These are phyloP conservation scores for Rhodofomes roseus DNA, from an alignment of 1,284 basidiomycete genomes.

Conservation along the genomic window DNA sequence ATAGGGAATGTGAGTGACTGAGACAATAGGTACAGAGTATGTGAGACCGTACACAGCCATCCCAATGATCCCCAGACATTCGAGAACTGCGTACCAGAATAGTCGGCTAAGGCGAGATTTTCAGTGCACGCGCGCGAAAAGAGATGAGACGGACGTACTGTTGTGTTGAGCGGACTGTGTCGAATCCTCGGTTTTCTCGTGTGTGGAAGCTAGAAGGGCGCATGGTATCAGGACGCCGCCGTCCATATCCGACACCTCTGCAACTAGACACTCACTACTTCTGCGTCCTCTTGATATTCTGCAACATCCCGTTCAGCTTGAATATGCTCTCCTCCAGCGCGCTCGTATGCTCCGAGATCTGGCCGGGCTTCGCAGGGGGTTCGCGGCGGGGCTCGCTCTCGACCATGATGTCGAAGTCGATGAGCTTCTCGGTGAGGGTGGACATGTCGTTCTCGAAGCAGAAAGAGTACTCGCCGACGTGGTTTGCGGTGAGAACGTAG, in stretches of 20 bases:
- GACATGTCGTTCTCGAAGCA: slow-evolving; percentile 99
- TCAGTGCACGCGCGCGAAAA: slow-evolving; percentile 21
- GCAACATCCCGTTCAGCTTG: slow-evolving; percentile 80
- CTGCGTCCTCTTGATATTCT: slow-evolving; percentile 86
- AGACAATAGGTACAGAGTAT: not conserved
- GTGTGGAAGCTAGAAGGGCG: slow-evolving; percentile 65
- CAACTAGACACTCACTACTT: slow-evolving; percentile 78
- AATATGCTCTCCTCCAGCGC: slow-evolving; percentile 92
- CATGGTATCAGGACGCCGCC: slow-evolving; percentile 11
- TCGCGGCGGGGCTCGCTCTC: slow-evolving; percentile 90
- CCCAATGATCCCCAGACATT: slow-evolving; percentile 70
- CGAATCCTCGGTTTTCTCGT: slow-evolving; percentile 78
- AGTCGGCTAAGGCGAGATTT: slow-evolving; percentile 52
- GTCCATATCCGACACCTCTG: too few relatives aligned
- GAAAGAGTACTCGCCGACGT: slow-evolving; percentile 94
- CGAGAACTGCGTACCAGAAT: slow-evolving; percentile 87
- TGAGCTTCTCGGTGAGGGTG: slow-evolving; percentile 83
- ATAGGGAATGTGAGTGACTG: slow-evolving; percentile 8
- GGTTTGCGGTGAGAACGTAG: slow-evolving; percentile 94
- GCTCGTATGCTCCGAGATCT: slow-evolving; percentile 87
- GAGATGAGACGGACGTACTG: slow-evolving; percentile 42
- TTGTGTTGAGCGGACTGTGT: slow-evolving; percentile 75
- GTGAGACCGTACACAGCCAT: slow-evolving; percentile 72
- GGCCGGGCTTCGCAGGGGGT: slow-evolving; percentile 75
- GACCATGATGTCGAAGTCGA: slow-evolving; percentile 98